These are phyloP conservation scores for Malassezia japonica DNA, from an alignment of 1,284 basidiomycete species.

Conservation along the genomic window DNA sequence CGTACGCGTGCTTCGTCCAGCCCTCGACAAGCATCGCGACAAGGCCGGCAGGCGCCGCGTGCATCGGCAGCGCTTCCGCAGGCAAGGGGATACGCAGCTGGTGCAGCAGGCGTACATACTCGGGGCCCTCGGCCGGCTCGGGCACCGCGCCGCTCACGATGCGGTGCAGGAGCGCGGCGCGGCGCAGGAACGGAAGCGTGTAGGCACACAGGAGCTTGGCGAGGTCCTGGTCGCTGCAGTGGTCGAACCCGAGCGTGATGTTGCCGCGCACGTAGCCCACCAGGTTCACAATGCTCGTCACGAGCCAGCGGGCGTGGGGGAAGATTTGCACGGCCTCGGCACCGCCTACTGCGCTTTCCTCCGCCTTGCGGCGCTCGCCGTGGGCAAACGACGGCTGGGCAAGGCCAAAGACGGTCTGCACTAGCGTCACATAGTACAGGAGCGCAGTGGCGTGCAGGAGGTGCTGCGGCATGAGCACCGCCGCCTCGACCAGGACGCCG, in stretches of 20 bases:
- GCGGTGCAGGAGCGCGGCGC: conserved; percentile 74
- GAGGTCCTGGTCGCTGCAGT: conserved; percentile 50
- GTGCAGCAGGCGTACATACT: conserved; percentile 34
- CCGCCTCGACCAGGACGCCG: conserved; percentile 42
- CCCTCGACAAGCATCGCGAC: conserved; percentile 43
- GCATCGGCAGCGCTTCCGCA: conserved; percentile 29
- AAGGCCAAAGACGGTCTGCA: conserved; percentile 44
- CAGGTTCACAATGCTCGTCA: conserved; percentile 42
- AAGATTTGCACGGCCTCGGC: conserved; percentile 30
- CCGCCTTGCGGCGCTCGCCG: neutral
- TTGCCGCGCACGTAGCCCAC: conserved; percentile 46
- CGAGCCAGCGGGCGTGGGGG: conserved; percentile 43
- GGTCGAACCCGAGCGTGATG: conserved; percentile 46
- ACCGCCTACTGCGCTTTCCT: neutral
- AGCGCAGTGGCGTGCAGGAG: conserved; percentile 41
- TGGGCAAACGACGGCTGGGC: conserved; percentile 35
- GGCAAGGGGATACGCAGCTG: conserved; percentile 35
- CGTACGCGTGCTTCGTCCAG: conserved; percentile 47
- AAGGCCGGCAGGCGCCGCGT: conserved; percentile 36
- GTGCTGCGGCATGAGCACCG: conserved; percentile 33
- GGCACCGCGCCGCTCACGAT: conserved; percentile 51
- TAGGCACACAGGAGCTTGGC: conserved; percentile 79
- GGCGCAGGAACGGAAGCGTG: conserved; percentile 85
- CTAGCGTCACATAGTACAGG: conserved; percentile 44
- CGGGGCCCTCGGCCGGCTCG: conserved; percentile 4